A percentile compares a stretch with the other conserved stretches of the same genome.
Conservation (phyloP, 257 asterid genomes). For the Solanum chmielewskii region DNA sequence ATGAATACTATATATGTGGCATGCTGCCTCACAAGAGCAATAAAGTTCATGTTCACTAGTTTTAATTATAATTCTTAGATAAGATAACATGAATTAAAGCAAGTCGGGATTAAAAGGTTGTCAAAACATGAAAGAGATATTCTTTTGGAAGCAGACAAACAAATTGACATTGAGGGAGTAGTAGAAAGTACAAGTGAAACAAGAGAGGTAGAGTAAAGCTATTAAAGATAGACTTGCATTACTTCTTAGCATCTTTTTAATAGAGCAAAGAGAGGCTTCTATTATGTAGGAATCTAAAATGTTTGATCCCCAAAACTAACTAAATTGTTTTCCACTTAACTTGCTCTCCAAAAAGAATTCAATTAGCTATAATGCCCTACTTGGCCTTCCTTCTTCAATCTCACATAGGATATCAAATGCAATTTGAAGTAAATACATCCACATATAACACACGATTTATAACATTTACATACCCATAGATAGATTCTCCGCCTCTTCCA, state of each 20-base stretch:
- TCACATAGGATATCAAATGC: not conserved
- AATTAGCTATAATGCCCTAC: not conserved
- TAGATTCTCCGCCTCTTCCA: constrained; percentile 96
- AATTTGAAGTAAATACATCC: not conserved
- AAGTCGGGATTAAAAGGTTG: not conserved
- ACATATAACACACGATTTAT: not conserved
- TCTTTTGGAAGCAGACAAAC: not conserved
- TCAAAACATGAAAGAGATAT: not conserved
- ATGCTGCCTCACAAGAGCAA: not conserved
- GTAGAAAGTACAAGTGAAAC: not conserved
- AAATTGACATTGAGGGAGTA: not conserved
- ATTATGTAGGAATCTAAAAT: not conserved
- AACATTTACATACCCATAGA: constrained; percentile 56
- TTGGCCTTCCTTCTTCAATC: not conserved
- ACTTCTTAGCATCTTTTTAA: not conserved
- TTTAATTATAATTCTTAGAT: not conserved
- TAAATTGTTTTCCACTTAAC: not conserved
- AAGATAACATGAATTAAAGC: not conserved
- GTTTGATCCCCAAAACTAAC: not conserved
- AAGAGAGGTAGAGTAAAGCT: not conserved
- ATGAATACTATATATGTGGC: not conserved
- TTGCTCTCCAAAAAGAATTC: not conserved
- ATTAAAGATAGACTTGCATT: not conserved
- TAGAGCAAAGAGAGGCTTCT: not conserved
- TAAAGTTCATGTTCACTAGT: not conserved